phyloP scores from a whole-genome alignment of 495 filamentous ascomycete species.

The Xylaria sp. region DNA sequence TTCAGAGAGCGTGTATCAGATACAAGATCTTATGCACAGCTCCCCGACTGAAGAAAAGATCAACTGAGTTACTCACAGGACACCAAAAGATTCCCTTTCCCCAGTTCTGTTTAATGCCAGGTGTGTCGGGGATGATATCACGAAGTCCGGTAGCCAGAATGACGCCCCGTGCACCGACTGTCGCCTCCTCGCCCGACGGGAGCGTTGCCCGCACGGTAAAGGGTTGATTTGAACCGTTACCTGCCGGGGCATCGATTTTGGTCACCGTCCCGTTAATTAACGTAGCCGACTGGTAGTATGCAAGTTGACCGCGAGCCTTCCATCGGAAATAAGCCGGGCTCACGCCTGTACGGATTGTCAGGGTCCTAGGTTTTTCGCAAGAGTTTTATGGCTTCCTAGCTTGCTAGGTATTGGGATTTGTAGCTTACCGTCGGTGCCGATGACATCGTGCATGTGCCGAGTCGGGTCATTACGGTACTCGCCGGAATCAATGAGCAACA shows the following conservation, averaged over 20 bases:
- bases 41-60: neutral
- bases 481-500: constrained; percentile 61
- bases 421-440: constrained; percentile 61
- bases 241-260: constrained; percentile 40
- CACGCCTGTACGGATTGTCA: constrained; percentile 47
- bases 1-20: neutral
- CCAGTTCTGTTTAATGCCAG: constrained; percentile 58
- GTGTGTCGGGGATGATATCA: constrained; percentile 60
- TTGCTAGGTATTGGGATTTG: neutral
- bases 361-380: neutral
- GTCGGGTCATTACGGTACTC: constrained; percentile 64
- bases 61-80: constrained; percentile 5
- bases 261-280: constrained; percentile 60
- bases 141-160: constrained; percentile 62
- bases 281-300: constrained; percentile 53
- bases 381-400: too few relatives aligned
- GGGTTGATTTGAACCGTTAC: constrained; percentile 15
- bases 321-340: constrained; percentile 59
- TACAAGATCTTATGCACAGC: neutral
- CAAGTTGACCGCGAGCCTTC: constrained; percentile 59
- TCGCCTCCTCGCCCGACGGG: constrained; percentile 34
- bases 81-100: constrained; percentile 68
- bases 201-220: constrained; percentile 50
- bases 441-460: constrained; percentile 64
- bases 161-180: constrained; percentile 57